These are phyloP conservation scores for Phytophthora fragariaefolia DNA, from an alignment of 352 stramenopile species.

Conservation along the genomic window DNA sequence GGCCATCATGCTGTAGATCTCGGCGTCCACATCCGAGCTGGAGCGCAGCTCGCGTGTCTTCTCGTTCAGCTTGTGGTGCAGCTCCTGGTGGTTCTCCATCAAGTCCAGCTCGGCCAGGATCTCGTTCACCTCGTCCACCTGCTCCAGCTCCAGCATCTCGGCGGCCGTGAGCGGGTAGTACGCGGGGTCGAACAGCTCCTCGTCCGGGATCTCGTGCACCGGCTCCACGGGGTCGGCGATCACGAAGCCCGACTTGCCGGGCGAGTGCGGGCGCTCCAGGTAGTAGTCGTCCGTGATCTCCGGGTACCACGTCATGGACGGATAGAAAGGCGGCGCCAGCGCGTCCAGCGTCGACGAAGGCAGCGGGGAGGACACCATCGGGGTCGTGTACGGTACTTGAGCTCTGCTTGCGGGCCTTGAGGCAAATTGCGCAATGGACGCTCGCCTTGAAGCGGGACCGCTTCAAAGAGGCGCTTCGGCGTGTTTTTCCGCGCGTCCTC, in stretches of 20 bases:
- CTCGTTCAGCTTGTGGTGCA: slow-evolving; percentile 63
- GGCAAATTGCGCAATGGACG: slow-evolving; percentile 37
- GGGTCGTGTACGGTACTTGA: background rate
- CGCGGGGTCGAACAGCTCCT: slow-evolving; percentile 79
- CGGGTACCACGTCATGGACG: slow-evolving; percentile 62
- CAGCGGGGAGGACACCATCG: slow-evolving; percentile 49
- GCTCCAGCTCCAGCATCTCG: slow-evolving; percentile 74
- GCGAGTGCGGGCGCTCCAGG: slow-evolving; percentile 61
- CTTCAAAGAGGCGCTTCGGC: slow-evolving; percentile 23
- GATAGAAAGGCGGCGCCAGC: slow-evolving; percentile 65
- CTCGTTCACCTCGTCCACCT: slow-evolving; percentile 83
- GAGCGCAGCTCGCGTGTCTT: slow-evolving; percentile 64
- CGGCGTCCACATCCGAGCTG: slow-evolving; percentile 60
- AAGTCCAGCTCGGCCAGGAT: slow-evolving; percentile 80
- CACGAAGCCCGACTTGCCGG: slow-evolving; percentile 66
- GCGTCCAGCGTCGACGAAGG: slow-evolving; percentile 56
- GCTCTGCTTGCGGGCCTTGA: slow-evolving; percentile 14
- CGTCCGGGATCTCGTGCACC: slow-evolving; percentile 66
- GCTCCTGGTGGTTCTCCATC: slow-evolving; percentile 80
- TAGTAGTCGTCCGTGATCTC: slow-evolving; percentile 75
- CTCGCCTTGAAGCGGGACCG: background rate
- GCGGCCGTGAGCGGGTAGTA: slow-evolving; percentile 63
- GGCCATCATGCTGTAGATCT: slow-evolving; percentile 64
- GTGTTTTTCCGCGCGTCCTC: slow-evolving; percentile 24
- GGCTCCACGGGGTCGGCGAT: slow-evolving; percentile 62